A percentile compares a stretch with the other conserved stretches of the same genome.
These are phyloP conservation scores for Phytophthora lateralis DNA, from an alignment of 352 stramenopile genomes.

Conservation along the genomic window DNA sequence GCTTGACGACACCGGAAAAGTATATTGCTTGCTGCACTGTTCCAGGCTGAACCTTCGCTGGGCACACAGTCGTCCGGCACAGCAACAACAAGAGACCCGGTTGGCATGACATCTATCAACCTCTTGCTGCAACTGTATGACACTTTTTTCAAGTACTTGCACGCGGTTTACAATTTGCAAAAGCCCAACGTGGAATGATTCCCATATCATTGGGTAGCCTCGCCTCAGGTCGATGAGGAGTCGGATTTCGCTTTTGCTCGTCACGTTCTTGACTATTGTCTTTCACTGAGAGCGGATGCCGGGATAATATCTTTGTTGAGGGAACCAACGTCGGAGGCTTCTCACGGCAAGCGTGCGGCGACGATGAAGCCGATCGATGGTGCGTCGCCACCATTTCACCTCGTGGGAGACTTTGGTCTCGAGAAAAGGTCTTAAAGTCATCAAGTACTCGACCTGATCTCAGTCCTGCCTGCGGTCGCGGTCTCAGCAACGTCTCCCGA, in stretches of 20 bases:
- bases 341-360: neutral
- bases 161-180: neutral
- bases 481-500: neutral
- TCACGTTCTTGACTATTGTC: neutral
- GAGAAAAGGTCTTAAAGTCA: neutral
- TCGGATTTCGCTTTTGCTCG: neutral
- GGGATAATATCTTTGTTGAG: neutral
- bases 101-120: neutral
- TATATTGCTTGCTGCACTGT: neutral
- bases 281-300: neutral
- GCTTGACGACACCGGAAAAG: neutral
- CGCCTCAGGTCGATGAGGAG: neutral
- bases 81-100: neutral
- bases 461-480: neutral
- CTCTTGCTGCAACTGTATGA: neutral
- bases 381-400: neutral
- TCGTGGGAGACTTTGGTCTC: neutral
- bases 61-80: neutral
- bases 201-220: conserved; percentile 4
- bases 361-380: neutral
- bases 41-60: neutral
- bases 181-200: neutral
- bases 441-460: neutral
- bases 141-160: neutral
- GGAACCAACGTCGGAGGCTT: neutral